Evolutionary conservation across 2,329 filamentous ascomycete genomes (phyloP).

Genomic region (Cryphonectria naterciae): DNA sequence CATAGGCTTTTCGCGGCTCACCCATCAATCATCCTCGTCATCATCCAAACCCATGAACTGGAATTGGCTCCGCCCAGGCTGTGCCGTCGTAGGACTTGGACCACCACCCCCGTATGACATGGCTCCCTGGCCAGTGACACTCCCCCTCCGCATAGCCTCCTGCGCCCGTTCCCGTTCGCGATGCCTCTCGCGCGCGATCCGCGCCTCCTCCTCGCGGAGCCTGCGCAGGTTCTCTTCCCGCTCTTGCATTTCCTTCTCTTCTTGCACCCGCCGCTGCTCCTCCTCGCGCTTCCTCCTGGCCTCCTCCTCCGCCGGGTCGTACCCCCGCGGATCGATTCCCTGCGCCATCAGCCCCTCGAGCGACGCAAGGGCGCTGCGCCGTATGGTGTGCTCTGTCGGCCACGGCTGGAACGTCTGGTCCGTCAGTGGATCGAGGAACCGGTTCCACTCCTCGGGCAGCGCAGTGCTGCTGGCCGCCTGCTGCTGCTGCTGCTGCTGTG

Average conservation of each 20-base stretch:
- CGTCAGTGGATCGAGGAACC: constrained; percentile 59
- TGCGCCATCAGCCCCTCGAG: constrained; percentile 65
- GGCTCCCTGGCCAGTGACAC: constrained; percentile 20
- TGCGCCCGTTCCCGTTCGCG: constrained; percentile 49
- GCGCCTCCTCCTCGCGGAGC: constrained; percentile 51
- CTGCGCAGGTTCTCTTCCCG: constrained; percentile 42
- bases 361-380: constrained; percentile 67
- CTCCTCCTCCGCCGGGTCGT: constrained; percentile 62
- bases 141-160: constrained; percentile 40
- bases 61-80: constrained; percentile 54
- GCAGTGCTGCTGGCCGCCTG: constrained; percentile 38
- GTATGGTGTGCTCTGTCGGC: constrained; percentile 73
- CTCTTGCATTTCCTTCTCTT: constrained; percentile 44
- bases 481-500: constrained; percentile 27
- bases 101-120: constrained; percentile 30
- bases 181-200: constrained; percentile 50
- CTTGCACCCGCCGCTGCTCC: constrained; percentile 54
- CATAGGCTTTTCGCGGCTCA: not conserved
- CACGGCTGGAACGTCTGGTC: constrained; percentile 73
- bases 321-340: constrained; percentile 64
- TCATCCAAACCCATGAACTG: constrained; percentile 59
- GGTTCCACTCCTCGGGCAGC: constrained; percentile 53
- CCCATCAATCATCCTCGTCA: constrained; percentile 46
- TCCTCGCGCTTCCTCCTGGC: constrained; percentile 55
- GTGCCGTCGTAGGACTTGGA: constrained; percentile 30